These are phyloP conservation scores for Graphiopsis chlorocephala DNA, from an alignment of 2,329 filamentous ascomycete genomes.

Conservation along the genomic window DNA sequence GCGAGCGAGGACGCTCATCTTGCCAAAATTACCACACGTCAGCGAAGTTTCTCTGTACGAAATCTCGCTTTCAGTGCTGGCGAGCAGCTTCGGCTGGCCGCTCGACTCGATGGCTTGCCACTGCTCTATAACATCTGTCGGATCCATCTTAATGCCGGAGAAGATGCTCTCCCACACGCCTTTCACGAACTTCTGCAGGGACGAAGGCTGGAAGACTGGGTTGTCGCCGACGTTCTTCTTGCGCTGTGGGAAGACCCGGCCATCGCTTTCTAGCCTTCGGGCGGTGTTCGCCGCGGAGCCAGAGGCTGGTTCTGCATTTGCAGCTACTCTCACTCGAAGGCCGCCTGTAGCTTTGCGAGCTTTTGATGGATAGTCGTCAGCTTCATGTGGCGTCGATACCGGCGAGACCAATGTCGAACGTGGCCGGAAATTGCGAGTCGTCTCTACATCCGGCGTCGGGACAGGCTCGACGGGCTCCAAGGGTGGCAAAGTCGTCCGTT, in stretches of 20 bases:
- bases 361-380: constrained; percentile 39
- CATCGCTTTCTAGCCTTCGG: constrained; percentile 25
- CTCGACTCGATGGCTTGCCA: constrained; percentile 34
- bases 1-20: constrained; percentile 44
- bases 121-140: constrained; percentile 35
- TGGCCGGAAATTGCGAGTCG: constrained; percentile 11
- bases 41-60: constrained; percentile 20
- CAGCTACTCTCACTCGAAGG: constrained; percentile 28
- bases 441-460: neutral
- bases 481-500: neutral
- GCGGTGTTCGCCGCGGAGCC: constrained; percentile 15
- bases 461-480: neutral
- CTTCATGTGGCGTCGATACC: neutral
- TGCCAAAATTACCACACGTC: constrained; percentile 36
- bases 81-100: constrained; percentile 28
- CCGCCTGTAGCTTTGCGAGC: constrained; percentile 36
- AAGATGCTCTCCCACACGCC: constrained; percentile 52
- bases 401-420: constrained; percentile 4
- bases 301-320: constrained; percentile 11
- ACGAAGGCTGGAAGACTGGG: constrained; percentile 46
- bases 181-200: constrained; percentile 47
- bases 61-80: constrained; percentile 24
- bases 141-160: constrained; percentile 42
- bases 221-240: constrained; percentile 35
- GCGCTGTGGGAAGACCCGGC: constrained; percentile 26